phyloP scores from a whole-genome alignment of 2,329 filamentous ascomycete species.

The Sporothrix inflata region DNA sequence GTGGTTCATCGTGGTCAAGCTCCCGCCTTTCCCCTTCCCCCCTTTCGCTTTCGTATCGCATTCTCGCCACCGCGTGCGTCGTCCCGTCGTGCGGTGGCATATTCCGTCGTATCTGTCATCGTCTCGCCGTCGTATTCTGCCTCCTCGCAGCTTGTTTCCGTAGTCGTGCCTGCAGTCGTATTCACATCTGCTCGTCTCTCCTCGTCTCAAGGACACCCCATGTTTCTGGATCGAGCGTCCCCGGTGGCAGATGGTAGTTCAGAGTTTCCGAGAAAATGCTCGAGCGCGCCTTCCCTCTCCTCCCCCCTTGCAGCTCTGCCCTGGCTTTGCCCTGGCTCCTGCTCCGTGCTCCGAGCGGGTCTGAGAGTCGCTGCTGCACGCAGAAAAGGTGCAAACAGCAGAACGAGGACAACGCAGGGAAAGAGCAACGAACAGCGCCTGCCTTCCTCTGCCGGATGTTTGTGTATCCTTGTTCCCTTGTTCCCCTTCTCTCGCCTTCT shows the following conservation, averaged over 20 bases:
- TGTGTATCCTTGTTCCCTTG: slow-evolving; percentile 4
- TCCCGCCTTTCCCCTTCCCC: neutral
- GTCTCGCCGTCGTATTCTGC: neutral
- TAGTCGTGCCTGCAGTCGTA: too few relatives aligned
- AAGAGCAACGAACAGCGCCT: neutral
- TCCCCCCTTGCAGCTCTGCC: neutral
- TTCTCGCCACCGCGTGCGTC: neutral
- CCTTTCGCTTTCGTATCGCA: neutral
- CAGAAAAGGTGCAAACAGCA: neutral
- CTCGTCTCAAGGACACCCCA: neutral
- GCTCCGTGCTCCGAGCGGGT: slow-evolving; percentile 13
- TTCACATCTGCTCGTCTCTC: neutral
- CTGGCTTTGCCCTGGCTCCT: slow-evolving; percentile 4
- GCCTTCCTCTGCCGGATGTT: slow-evolving; percentile 13
- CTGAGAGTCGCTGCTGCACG: neutral
- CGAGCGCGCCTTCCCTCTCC: slow-evolving; percentile 11
- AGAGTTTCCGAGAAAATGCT: slow-evolving; percentile 16
- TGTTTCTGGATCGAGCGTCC: slow-evolving; percentile 1
- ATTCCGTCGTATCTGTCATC: neutral
- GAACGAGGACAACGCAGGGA: neutral
- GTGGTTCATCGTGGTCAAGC: neutral
- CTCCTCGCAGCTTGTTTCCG: too few relatives aligned
- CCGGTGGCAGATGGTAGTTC: slow-evolving; percentile 16
- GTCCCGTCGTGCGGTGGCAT: neutral
- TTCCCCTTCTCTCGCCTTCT: neutral